These are phyloP conservation scores for Piloderma croceum DNA, from an alignment of 768 basidiomycete species.

Conservation along the genomic window DNA sequence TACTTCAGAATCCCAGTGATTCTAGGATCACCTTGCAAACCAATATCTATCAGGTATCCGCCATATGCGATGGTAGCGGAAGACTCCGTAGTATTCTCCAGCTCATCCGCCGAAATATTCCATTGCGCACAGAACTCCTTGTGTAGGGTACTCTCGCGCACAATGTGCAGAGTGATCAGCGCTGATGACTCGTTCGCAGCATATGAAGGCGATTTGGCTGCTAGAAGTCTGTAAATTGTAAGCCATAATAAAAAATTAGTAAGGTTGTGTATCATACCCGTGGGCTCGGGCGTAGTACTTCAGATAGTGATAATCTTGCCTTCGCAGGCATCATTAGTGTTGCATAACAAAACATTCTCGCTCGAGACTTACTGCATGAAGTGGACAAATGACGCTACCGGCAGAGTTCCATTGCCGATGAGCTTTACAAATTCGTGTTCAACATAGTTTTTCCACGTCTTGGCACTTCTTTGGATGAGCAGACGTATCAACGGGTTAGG, in stretches of 20 bases:
- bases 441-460: slow-evolving; percentile 69
- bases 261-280: too few species aligned
- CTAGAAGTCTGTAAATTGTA: slow-evolving; percentile 59
- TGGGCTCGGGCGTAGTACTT: slow-evolving; percentile 85
- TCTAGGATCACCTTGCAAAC: slow-evolving; percentile 49
- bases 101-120: slow-evolving; percentile 55
- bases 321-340: slow-evolving; percentile 25
- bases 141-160: slow-evolving; percentile 70
- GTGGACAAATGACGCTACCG: slow-evolving; percentile 62
- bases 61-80: slow-evolving; percentile 80
- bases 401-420: slow-evolving; percentile 68
- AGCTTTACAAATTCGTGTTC: slow-evolving; percentile 79
- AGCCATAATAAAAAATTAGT: too few species aligned
- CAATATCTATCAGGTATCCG: slow-evolving; percentile 76
- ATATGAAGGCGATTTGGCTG: slow-evolving; percentile 69
- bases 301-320: slow-evolving; percentile 78
- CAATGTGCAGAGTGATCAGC: slow-evolving; percentile 55
- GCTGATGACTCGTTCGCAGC: slow-evolving; percentile 57
- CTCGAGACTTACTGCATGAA: slow-evolving; percentile 66
- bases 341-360: neutral
- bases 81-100: slow-evolving; percentile 60
- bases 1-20: neutral
- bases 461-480: slow-evolving; percentile 52
- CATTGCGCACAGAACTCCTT: slow-evolving; percentile 64
- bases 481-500: slow-evolving; percentile 65